Conservation (phyloP, 176 grass and related monocot genomes). For the Puya raimondii region DNA sequence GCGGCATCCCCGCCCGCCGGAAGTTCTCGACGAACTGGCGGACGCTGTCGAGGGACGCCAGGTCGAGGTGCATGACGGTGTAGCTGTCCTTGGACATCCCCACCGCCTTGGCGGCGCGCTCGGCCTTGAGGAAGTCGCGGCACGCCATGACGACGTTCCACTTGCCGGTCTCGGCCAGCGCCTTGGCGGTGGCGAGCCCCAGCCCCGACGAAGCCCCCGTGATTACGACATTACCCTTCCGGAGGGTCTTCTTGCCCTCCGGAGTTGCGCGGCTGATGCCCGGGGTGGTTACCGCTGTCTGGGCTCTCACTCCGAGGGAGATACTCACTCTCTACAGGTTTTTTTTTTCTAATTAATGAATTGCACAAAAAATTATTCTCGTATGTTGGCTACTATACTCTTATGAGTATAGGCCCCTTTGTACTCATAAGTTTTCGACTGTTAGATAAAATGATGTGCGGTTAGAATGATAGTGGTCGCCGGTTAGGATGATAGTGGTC, state of each 20-base stretch:
- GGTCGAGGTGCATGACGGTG: conserved; percentile 84
- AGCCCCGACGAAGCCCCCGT: conserved; percentile 91
- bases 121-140: conserved; percentile 96
- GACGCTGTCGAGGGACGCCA: conserved; percentile 87
- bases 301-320: conserved; percentile 51
- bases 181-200: conserved; percentile 90
- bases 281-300: conserved; percentile 49
- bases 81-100: conserved; percentile 83
- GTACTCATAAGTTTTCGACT: too few relatives aligned
- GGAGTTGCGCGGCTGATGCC: conserved; percentile 29
- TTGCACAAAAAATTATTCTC: not conserved
- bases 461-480: too few relatives aligned
- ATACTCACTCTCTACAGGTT: conserved; percentile 36
- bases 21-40: conserved; percentile 67
- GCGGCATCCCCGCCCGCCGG: conserved; percentile 44
- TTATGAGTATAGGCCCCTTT: too few relatives aligned
- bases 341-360: not conserved
- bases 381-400: too few relatives aligned
- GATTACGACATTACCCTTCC: conserved; percentile 81
- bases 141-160: conserved; percentile 97
- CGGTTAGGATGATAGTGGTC: too few relatives aligned
- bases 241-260: conserved; percentile 66
- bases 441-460: too few relatives aligned
- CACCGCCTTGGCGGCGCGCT: conserved; percentile 58
- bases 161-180: conserved; percentile 64